Percentiles rank a stretch among this genome's conserved stretches.
Evolutionary conservation across 192 early-diverging fungal genomes (phyloP).

Genomic region (Coemansia asiatica): DNA sequence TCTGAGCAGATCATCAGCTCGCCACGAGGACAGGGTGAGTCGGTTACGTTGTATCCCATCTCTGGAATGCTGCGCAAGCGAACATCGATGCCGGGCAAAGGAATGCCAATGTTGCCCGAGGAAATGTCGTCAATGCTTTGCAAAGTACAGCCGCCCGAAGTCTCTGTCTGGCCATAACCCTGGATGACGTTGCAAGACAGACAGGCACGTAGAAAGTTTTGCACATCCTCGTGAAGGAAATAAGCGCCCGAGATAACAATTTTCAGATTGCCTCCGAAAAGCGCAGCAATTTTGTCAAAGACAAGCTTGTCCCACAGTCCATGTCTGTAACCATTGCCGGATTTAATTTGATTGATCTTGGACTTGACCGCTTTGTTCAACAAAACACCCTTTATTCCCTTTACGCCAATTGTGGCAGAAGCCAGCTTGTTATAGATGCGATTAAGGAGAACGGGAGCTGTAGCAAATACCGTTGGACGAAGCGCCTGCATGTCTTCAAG

Average conservation of each 20-base stretch:
- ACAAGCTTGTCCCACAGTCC: constrained; percentile 83
- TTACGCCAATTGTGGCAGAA: constrained; percentile 51
- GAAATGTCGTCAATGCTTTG: not conserved
- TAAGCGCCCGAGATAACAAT: constrained; percentile 73
- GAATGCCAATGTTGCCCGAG: constrained; percentile 57
- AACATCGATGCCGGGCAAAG: constrained; percentile 65
- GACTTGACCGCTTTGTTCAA: constrained; percentile 53
- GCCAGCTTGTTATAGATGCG: constrained; percentile 73
- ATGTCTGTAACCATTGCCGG: constrained; percentile 62
- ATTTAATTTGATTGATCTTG: constrained; percentile 60
- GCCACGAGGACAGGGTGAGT: constrained; percentile 75
- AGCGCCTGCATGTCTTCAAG: constrained; percentile 74
- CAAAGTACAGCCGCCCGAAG: not conserved
- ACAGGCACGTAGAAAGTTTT: constrained; percentile 70
- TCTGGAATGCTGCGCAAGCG: constrained; percentile 85
- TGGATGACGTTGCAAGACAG: constrained; percentile 37
- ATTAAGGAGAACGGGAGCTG: constrained; percentile 76
- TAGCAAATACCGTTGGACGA: constrained; percentile 70
- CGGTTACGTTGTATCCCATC: constrained; percentile 71
- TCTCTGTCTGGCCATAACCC: no score
- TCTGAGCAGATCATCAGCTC: constrained; percentile 79
- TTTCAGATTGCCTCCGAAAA: constrained; percentile 72
- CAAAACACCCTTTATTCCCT: constrained; percentile 43
- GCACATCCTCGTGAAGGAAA: constrained; percentile 67
- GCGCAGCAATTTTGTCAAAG: constrained; percentile 73